Conservation (phyloP, 352 stramenopile species). For the Pythium volutum region DNA sequence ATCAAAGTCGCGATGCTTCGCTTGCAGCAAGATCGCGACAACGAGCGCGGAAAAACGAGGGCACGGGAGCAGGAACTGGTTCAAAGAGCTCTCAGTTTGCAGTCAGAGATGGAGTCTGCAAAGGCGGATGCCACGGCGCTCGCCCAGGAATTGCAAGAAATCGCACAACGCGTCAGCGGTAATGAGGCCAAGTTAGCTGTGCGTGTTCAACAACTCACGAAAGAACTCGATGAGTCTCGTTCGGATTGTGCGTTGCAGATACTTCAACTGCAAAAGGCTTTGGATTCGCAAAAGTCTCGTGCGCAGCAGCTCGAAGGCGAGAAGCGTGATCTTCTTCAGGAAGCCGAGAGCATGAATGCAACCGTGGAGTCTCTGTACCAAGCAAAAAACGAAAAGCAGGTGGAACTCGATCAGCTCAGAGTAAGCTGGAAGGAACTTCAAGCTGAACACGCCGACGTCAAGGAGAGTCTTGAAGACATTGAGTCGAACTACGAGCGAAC, state of each 20-base stretch:
- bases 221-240: slow-evolving; percentile 49
- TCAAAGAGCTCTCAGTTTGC: slow-evolving; percentile 26
- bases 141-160: slow-evolving; percentile 47
- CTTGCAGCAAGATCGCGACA: slow-evolving; percentile 47
- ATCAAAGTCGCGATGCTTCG: slow-evolving; percentile 47
- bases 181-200: slow-evolving; percentile 38
- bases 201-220: slow-evolving; percentile 43
- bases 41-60: slow-evolving; percentile 33
- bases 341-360: slow-evolving; percentile 58
- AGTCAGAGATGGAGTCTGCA: slow-evolving; percentile 38
- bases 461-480: slow-evolving; percentile 51
- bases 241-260: slow-evolving; percentile 35
- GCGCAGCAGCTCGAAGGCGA: slow-evolving; percentile 51
- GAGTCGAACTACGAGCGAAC: slow-evolving; percentile 33
- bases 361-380: slow-evolving; percentile 55
- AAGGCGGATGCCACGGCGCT: slow-evolving; percentile 43
- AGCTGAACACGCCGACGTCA: slow-evolving; percentile 48
- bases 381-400: slow-evolving; percentile 46
- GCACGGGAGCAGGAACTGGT: slow-evolving; percentile 45
- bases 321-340: slow-evolving; percentile 62
- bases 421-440: slow-evolving; percentile 45
- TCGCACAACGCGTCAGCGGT: slow-evolving; percentile 36
- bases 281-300: slow-evolving; percentile 46
- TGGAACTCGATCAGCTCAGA: slow-evolving; percentile 59
- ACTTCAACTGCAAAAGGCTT: slow-evolving; percentile 55